Evolutionary conservation across 768 basidiomycete genomes (phyloP), one percentile per base, ranked within the genome.

Genomic region (Xanthoconium purpureum): DNA sequence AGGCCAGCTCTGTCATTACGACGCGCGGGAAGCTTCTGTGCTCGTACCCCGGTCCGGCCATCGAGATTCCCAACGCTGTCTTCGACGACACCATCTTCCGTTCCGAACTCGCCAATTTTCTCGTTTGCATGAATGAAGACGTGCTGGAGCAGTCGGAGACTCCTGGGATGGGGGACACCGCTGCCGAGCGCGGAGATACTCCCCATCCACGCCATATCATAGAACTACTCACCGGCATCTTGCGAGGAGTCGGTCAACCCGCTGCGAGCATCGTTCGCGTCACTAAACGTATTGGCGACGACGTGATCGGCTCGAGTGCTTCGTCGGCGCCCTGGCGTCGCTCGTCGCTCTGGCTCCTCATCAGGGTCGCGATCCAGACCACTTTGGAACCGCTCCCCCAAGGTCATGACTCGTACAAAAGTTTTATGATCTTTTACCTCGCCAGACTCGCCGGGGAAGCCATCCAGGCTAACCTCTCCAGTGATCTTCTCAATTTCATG

Each of bases 181-280:
- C 49, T 59, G 57, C 44, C 14, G 56, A 59, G 45, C 30, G 39
- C 3, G 42, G 55, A 14, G 68, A 68, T 13, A 67, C 65, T 0
- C 9, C 68, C 0, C 58, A 81, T 57, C 78, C 78, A 9, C 74
- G 73, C 1, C 79, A 79, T 37, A 78, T 83, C 56, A 77, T 78
- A 2, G 70, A 78, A 42, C 63, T 83, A 6, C 69, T 83, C 13
- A 72, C 72, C 2, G 75, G 74, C 18, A 78, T 84, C 56, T 64
- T 81, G 11, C 66, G 73, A 6, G 74, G 72, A 6, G 61, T 74
- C 18, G 67, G 67, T 38, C 30, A 28, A 4, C 62, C 65, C 4
- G 60, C 65, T 6, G 43, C 24, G 24, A 24, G 55, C 2, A 32
- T 67, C 15, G 28, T 40, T 43, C 63, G 67, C 8, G 68, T 75